Evolutionary conservation across 192 early-diverging fungal species (phyloP).

Genomic region (Lobosporangium transversale): DNA sequence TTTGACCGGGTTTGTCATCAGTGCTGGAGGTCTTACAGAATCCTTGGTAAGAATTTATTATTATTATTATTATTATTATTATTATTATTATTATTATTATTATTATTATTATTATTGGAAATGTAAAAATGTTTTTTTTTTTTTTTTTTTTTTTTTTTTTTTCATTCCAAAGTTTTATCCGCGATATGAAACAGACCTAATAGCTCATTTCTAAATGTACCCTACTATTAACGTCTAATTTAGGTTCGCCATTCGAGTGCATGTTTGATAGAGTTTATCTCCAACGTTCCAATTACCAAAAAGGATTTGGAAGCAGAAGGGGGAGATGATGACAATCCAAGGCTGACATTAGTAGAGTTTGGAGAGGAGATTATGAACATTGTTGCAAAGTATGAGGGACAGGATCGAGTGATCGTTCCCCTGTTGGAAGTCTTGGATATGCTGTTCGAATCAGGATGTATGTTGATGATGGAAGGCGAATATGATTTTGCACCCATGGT

Average conservation of each 20-base stretch:
- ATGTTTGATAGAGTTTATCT: slow-evolving; percentile 68
- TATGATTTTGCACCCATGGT: slow-evolving; percentile 39
- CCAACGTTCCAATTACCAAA: slow-evolving; percentile 49
- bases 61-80: neutral
- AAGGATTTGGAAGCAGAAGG: slow-evolving; percentile 16
- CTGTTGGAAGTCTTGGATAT: slow-evolving; percentile 75
- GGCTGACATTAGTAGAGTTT: slow-evolving; percentile 55
- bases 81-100: no score
- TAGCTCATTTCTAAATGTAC: no score
- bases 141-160: neutral
- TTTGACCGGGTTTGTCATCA: slow-evolving; percentile 75
- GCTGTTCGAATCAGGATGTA: slow-evolving; percentile 65
- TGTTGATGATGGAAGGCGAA: slow-evolving; percentile 43
- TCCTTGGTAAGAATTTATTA: slow-evolving; percentile 66
- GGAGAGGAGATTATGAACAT: slow-evolving; percentile 56
- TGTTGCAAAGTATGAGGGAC: slow-evolving; percentile 52
- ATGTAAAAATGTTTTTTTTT: neutral
- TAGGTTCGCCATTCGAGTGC: slow-evolving; percentile 76
- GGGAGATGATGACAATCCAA: neutral
- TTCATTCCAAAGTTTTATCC: no score
- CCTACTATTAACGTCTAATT: neutral
- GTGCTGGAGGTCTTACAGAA: slow-evolving; percentile 84
- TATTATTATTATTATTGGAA: no score
- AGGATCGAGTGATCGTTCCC: slow-evolving; percentile 76
- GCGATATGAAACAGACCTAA: no score